Conservation (phyloP, 495 filamentous ascomycete species). For the Talaromyces wortmannii region DNA sequence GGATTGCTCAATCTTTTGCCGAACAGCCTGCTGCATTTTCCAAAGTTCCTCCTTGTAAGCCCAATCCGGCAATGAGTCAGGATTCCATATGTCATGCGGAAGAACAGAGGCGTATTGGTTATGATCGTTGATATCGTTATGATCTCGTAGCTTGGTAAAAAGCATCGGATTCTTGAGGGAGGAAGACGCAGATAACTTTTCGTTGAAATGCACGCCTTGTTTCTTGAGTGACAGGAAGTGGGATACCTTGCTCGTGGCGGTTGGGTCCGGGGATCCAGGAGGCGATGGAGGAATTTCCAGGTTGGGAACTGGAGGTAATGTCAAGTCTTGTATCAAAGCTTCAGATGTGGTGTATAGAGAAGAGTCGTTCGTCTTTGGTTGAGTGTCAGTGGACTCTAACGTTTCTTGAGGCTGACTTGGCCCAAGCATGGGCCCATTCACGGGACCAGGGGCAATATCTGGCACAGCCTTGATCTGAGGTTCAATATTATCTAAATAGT, state of each 20-base stretch:
- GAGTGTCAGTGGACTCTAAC: not conserved
- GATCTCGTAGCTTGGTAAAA: slow-evolving; percentile 70
- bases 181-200: slow-evolving; percentile 61
- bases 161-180: slow-evolving; percentile 78
- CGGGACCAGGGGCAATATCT: not conserved
- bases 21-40: slow-evolving; percentile 54
- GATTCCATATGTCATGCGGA: slow-evolving; percentile 59
- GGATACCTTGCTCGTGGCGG: slow-evolving; percentile 65
- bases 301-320: slow-evolving; percentile 73
- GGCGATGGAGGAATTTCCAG: slow-evolving; percentile 81
- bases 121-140: slow-evolving; percentile 62
- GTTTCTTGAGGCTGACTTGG: slow-evolving; percentile 25
- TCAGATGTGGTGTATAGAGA: slow-evolving; percentile 68
- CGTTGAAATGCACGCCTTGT: slow-evolving; percentile 86
- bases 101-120: slow-evolving; percentile 76
- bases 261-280: slow-evolving; percentile 61
- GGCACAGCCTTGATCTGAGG: not conserved
- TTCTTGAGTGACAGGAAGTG: slow-evolving; percentile 82
- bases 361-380: slow-evolving; percentile 29
- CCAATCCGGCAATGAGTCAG: slow-evolving; percentile 54
- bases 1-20: slow-evolving; percentile 45
- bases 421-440: slow-evolving; percentile 36
- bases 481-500: not conserved
- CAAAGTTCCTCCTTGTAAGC: slow-evolving; percentile 70
- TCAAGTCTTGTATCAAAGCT: slow-evolving; percentile 67